Evolutionary conservation across 352 stramenopile species (phyloP).

Genomic region (Phytophthora tentaculata): DNA sequence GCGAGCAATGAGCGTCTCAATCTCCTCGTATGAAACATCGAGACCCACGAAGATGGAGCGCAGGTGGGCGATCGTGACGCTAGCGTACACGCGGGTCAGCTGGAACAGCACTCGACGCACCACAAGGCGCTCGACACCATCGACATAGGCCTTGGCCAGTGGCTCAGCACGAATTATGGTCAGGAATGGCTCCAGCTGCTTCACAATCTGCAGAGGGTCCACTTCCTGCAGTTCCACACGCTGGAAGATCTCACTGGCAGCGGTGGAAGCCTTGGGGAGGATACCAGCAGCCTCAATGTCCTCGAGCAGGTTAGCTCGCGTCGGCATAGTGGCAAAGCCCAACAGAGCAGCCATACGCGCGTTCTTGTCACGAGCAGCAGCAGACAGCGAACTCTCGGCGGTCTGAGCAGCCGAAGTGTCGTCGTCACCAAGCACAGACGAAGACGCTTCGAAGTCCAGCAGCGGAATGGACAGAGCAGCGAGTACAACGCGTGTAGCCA

Average conservation of each 20-base stretch:
- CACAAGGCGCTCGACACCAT: slow-evolving; percentile 69
- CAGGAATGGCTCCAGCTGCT: slow-evolving; percentile 70
- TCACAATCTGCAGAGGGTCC: slow-evolving; percentile 79
- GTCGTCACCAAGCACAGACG: slow-evolving; percentile 64
- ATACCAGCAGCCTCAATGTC: slow-evolving; percentile 88
- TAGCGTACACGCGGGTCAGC: slow-evolving; percentile 89
- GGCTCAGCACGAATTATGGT: slow-evolving; percentile 47
- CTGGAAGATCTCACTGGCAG: slow-evolving; percentile 71
- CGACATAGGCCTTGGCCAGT: slow-evolving; percentile 60
- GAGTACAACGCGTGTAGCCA: slow-evolving; percentile 93
- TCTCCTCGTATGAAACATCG: slow-evolving; percentile 76
- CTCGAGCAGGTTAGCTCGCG: slow-evolving; percentile 91
- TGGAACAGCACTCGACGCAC: slow-evolving; percentile 85
- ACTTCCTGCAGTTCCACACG: slow-evolving; percentile 75
- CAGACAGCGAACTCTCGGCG: slow-evolving; percentile 42
- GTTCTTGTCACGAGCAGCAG: slow-evolving; percentile 92
- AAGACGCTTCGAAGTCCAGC: slow-evolving; percentile 65
- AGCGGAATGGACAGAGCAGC: slow-evolving; percentile 94
- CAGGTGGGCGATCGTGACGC: slow-evolving; percentile 84
- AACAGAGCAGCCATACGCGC: slow-evolving; percentile 94
- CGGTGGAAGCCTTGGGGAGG: slow-evolving; percentile 57
- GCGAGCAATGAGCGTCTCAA: slow-evolving; percentile 89
- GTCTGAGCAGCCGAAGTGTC: slow-evolving; percentile 61
- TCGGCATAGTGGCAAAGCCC: slow-evolving; percentile 87
- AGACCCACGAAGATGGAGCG: slow-evolving; percentile 88